Percentiles rank a stretch among this genome's conserved stretches.
phyloP scores from a whole-genome alignment of 1,284 basidiomycete species.

The Sporisorium exsertum region DNA sequence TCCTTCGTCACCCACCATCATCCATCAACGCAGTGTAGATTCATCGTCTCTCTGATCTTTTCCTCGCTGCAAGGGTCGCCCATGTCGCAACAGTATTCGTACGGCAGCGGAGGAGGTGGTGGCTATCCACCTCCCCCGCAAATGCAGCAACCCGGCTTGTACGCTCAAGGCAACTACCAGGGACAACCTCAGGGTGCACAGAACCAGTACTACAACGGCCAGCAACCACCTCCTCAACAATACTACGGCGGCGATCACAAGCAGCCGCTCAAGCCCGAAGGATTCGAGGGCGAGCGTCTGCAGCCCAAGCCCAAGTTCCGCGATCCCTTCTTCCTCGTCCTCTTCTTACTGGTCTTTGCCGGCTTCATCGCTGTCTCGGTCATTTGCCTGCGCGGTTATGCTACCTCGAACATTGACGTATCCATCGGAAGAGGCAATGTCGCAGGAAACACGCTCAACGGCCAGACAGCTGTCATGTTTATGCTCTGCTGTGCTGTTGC shows the following conservation, averaged over 20 bases:
- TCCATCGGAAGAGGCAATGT: constrained; percentile 73
- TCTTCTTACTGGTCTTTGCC: constrained; percentile 69
- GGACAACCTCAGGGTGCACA: constrained; percentile 56
- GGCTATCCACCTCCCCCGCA: constrained; percentile 37
- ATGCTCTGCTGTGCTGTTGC: constrained; percentile 77
- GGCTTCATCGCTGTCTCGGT: constrained; percentile 70
- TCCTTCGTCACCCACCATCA: not conserved
- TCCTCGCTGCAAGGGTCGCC: no score
- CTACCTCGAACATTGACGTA: constrained; percentile 31
- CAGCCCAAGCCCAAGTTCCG: constrained; percentile 60
- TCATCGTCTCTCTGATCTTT: no score
- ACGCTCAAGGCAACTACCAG: constrained; percentile 40
- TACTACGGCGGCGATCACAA: constrained; percentile 52
- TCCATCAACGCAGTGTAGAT: not conserved
- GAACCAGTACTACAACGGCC: constrained; percentile 52
- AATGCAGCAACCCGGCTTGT: constrained; percentile 40
- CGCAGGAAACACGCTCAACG: constrained; percentile 80
- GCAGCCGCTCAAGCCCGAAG: constrained; percentile 56
- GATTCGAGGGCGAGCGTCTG: constrained; percentile 58
- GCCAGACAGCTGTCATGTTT: constrained; percentile 77
- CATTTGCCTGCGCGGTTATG: constrained; percentile 64
- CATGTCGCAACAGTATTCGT: constrained; percentile 45
- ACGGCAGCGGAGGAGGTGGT: constrained; percentile 23
- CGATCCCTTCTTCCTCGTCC: constrained; percentile 67
- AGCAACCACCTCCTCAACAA: constrained; percentile 33